These are phyloP conservation scores for Podospora didyma DNA, from an alignment of 495 filamentous ascomycete species.

Conservation along the genomic window DNA sequence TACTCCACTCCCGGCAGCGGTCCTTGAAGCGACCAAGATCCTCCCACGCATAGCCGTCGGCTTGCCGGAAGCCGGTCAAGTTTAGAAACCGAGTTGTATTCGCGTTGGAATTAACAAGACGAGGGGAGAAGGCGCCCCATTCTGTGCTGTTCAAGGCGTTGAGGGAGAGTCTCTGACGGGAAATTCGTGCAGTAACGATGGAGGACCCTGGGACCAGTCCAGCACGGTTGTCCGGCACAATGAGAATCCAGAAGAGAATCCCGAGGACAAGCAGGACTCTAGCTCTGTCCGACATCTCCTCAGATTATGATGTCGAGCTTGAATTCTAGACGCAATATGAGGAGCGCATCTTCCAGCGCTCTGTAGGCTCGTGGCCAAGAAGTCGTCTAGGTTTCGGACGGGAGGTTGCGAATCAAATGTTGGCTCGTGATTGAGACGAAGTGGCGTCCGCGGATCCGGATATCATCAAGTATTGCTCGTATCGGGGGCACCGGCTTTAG, in stretches of 20 bases:
- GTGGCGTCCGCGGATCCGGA: too few relatives aligned
- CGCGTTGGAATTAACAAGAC: constrained; percentile 21
- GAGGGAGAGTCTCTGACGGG: constrained; percentile 54
- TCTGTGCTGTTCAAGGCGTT: constrained; percentile 63
- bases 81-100: constrained; percentile 61
- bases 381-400: not conserved
- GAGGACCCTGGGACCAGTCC: constrained; percentile 37
- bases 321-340: not conserved
- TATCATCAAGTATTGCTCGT: too few relatives aligned
- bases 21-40: constrained; percentile 48
- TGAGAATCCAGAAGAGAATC: constrained; percentile 40
- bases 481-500: not conserved
- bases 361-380: not conserved
- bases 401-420: too few relatives aligned
- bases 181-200: constrained; percentile 33
- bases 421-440: not conserved
- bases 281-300: constrained; percentile 33
- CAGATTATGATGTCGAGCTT: constrained; percentile 25
- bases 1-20: constrained; percentile 40
- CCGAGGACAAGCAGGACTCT: constrained; percentile 37
- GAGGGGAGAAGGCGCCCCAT: constrained; percentile 70
- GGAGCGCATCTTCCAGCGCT: not conserved
- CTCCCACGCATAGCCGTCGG: constrained; percentile 73
- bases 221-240: constrained; percentile 35
- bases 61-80: constrained; percentile 66